Evolutionary conservation across 345 rosid species (phyloP), one percentile per base, ranked within the genome.

Genomic region (Atalantia buxifolia): DNA sequence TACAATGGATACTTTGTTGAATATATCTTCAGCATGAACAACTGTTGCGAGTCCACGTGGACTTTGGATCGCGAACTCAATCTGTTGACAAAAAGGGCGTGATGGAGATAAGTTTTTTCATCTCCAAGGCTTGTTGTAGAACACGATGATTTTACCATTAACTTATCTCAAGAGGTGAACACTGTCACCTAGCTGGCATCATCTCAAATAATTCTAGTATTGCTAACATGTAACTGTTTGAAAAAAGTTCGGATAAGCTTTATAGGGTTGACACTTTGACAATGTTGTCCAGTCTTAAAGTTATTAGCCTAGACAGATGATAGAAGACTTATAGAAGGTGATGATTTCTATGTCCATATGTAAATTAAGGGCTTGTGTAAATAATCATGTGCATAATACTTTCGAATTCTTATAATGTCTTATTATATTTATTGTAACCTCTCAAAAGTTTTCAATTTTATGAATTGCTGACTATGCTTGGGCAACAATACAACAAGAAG

Each of bases 1-100:
- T 86, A 82, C 83, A 87, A 80, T 38, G 98, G 98, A 22, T 93
- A 85, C 80, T 91, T 93, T 82, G 90, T 86, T 76, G 98, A 95
- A 88, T 95, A 92, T 69, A 81, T 81, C 19, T 62, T 92, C 55
- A 84, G 87, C 66, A 80, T 93, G 72, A 83, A 87, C 72, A 72
- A 66, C 66, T 85, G 84, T 76, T 84, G 87, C 22, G 95, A 88
- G 72, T 80, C 92, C 64, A 71, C 77, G 25, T 93, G 98, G 98
- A 86, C 88, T 69, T 72, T 95, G 83, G 94, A 92, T 69, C 92
- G 87, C 4, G 92, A 92, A 82, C 86, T 88, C 63, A 95, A 87
- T 82, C 92, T 89, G 38, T 76, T 86, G 79, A 68, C 84, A 19
- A 40, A 56, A 83, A 80, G 38, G 65, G 77, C 57, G 6, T 63